Percentiles rank a stretch among this genome's conserved stretches.
Evolutionary conservation across 345 rosid species (phyloP).

Genomic region (Erucastrum elatum): DNA sequence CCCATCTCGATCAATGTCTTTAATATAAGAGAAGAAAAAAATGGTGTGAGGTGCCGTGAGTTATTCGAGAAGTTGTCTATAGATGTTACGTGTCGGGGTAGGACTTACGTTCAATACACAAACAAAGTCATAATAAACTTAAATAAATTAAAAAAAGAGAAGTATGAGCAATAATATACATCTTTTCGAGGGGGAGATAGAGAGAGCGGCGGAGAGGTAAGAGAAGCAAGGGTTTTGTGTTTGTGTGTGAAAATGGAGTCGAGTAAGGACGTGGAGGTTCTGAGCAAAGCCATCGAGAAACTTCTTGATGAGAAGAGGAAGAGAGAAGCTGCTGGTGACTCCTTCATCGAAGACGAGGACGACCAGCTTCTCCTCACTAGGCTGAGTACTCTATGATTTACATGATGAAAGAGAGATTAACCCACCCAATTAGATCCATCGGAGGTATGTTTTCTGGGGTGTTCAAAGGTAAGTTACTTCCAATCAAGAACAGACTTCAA

Average conservation of each 20-base stretch:
- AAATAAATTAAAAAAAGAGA: background rate
- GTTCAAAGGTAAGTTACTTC: constrained; percentile 32
- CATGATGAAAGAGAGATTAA: constrained; percentile 55
- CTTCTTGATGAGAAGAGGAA: constrained; percentile 47
- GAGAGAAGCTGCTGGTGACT: constrained; percentile 36
- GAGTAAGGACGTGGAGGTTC: constrained; percentile 42
- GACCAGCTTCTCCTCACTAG: constrained; percentile 56
- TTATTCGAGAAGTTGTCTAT: constrained; percentile 10
- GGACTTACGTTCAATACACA: background rate
- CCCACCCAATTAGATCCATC: constrained; percentile 64
- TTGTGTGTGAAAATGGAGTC: constrained; percentile 42
- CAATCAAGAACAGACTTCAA: constrained; percentile 13
- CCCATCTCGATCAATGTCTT: background rate
- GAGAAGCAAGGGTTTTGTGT: constrained; percentile 14
- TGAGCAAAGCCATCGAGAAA: constrained; percentile 51
- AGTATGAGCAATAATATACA: constrained; percentile 4
- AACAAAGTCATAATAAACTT: background rate
- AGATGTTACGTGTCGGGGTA: constrained; percentile 23
- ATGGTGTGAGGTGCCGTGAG: constrained; percentile 9
- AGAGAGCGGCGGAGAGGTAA: background rate
- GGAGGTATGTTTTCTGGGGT: constrained; percentile 52
- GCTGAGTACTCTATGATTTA: constrained; percentile 59
- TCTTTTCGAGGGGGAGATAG: background rate
- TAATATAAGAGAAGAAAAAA: background rate
- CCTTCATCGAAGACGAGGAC: constrained; percentile 40